Base-by-base conservation (phyloP, 345 rosid genomes). In the Camelina hispida region DNA sequence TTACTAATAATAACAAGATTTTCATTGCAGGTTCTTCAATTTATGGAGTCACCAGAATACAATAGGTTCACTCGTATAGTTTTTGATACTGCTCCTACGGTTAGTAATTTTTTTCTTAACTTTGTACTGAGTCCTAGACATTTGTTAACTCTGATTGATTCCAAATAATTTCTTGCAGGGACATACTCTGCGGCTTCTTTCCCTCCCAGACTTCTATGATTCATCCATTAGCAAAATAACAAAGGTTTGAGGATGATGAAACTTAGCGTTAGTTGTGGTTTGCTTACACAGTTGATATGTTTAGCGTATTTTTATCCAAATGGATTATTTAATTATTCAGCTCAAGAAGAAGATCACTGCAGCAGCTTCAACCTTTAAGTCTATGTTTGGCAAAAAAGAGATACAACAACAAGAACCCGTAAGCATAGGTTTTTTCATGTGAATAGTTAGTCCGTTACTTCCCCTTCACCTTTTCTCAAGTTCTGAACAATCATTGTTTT, bases 1-100 rank as follows among this genome's bases (percentile, higher is more conserved):
- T n/a, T 58, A 30, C 52, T 17, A 51, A 66, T 71, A 55, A 32
- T 17, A 51, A 62, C 71, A 55, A 32, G 60, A 53, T 67, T 17
- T 17, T 61, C 23, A 70, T 83, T 80, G 34, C 80, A 89, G 96
- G 97, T 86, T 74, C 84, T 92, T 84, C 86, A 84, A 72, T 78
- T 92, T 75, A 59, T 88, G 66, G 96, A 88, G 55, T 84, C 91
- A 61, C 81, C 86, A 74, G 85, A 85, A 44, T 87, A 89, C 77
- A 84, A 58, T 71, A 87, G 67, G 79, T 88, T 92, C 75, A 84
- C 91, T 23, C 83, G 91, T 68, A 83, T 87, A 60, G 87, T 89
- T 42, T 87, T 89, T 64, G 96, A 88, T 77, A 89, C 96, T 43
- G 96, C 96, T 50, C 93, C 97, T 35, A 87, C 89, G 83, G 97